phyloP scores from a whole-genome alignment of 2,329 filamentous ascomycete genomes.

The Aspergillus sp. region DNA sequence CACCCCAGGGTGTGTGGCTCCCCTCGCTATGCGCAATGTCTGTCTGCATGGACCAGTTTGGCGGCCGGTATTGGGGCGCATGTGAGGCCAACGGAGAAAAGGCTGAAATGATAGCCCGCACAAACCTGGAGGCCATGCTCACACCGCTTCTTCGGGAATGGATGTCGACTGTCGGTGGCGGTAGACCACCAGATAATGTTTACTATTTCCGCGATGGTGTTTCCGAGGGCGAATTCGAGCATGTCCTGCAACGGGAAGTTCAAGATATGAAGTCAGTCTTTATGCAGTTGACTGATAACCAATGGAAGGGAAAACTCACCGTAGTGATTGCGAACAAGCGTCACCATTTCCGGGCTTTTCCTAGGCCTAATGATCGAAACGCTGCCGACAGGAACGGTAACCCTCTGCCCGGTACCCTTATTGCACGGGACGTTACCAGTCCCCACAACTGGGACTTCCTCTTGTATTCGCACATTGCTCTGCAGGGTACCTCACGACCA shows the following conservation, averaged over 20 bases:
- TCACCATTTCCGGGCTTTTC: slow-evolving; percentile 92
- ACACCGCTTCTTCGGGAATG: slow-evolving; percentile 65
- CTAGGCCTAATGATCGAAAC: slow-evolving; percentile 52
- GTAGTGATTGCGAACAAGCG: slow-evolving; percentile 90
- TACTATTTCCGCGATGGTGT: slow-evolving; percentile 95
- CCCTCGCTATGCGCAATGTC: slow-evolving; percentile 87
- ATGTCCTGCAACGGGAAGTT: slow-evolving; percentile 79
- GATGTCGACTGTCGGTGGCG: slow-evolving; percentile 55
- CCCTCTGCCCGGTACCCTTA: slow-evolving; percentile 78
- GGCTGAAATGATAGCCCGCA: slow-evolving; percentile 71
- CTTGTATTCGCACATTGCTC: slow-evolving; percentile 69
- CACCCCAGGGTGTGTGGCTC: slow-evolving; percentile 63
- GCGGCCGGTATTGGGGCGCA: slow-evolving; percentile 73
- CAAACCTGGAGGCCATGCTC: slow-evolving; percentile 68
- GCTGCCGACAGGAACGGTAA: slow-evolving; percentile 75
- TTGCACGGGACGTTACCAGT: slow-evolving; percentile 87
- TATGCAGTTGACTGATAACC: slow-evolving; percentile 33
- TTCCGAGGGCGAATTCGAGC: slow-evolving; percentile 77
- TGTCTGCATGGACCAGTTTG: slow-evolving; percentile 71
- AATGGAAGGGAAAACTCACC: slow-evolving; percentile 66
- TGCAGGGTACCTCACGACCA: slow-evolving; percentile 90
- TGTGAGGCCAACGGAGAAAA: slow-evolving; percentile 82
- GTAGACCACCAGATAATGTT: slow-evolving; percentile 67
- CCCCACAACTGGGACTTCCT: slow-evolving; percentile 91
- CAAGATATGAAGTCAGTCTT: slow-evolving; percentile 65